phyloP scores from a whole-genome alignment of 441 rosid species.

The Gossypium trilobum region DNA sequence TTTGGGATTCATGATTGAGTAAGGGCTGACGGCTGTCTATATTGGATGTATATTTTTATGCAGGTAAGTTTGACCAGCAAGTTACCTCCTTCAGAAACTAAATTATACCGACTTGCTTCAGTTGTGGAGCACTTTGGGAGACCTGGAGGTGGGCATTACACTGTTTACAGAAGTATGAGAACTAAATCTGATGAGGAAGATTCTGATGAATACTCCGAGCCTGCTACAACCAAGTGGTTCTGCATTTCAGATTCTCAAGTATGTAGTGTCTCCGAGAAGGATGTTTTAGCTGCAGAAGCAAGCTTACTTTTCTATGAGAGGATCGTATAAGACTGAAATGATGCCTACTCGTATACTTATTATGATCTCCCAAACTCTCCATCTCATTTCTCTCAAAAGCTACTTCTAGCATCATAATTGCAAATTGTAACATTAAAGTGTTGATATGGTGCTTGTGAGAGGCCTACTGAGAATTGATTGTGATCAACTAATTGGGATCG shows the following conservation, averaged over 20 bases:
- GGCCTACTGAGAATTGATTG: not conserved
- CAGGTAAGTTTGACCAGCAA: constrained; percentile 20
- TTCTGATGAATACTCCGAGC: constrained; percentile 15
- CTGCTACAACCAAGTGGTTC: constrained; percentile 43
- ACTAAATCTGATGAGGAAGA: constrained; percentile 17
- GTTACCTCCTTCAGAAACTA: constrained; percentile 17
- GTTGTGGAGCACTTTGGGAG: constrained; percentile 81
- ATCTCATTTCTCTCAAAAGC: not conserved
- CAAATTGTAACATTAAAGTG: not conserved
- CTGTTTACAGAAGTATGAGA: constrained; percentile 55
- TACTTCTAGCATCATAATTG: not conserved
- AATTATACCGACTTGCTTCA: constrained; percentile 49
- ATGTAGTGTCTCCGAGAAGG: constrained; percentile 40
- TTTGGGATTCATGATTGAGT: not conserved
- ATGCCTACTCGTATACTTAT: not conserved
- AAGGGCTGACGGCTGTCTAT: not conserved
- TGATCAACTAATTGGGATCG: not conserved
- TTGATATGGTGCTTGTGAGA: not conserved
- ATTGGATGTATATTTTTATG: not conserved
- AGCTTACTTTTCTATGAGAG: constrained; percentile 81
- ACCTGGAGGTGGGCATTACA: constrained; percentile 77
- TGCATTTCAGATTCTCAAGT: constrained; percentile 73
- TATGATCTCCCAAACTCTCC: not conserved
- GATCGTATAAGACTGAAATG: constrained; percentile 24
- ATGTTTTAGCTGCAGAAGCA: constrained; percentile 73